Evolutionary conservation across 306 rosid genomes (phyloP).

Genomic region (Mimosa pudica): DNA sequence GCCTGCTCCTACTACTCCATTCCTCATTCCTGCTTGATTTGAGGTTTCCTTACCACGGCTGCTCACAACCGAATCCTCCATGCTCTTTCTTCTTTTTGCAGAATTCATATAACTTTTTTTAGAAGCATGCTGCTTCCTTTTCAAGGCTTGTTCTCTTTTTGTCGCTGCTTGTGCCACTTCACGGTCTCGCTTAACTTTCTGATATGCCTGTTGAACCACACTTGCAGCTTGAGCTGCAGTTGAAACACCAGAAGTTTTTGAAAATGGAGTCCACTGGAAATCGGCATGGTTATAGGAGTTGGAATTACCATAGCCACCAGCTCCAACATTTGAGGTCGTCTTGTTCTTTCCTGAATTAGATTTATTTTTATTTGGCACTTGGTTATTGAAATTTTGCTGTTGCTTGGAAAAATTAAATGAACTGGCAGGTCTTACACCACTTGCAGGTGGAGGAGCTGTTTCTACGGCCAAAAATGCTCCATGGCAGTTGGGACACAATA

Average conservation of each 20-base stretch:
- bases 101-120: conserved; percentile 56
- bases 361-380: conserved; percentile 44
- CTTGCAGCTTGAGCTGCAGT: conserved; percentile 82
- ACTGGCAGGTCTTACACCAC: conserved; percentile 59
- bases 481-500: conserved; percentile 90
- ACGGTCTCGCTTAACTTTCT: conserved; percentile 89
- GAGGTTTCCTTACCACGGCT: conserved; percentile 40
- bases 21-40: conserved; percentile 48
- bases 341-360: conserved; percentile 47
- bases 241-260: conserved; percentile 67
- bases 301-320: conserved; percentile 40
- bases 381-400: conserved; percentile 43
- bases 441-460: conserved; percentile 78
- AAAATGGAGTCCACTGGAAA: conserved; percentile 82
- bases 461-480: conserved; percentile 79
- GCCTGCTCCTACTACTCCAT: conserved; percentile 44
- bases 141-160: conserved; percentile 57
- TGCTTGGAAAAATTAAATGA: conserved; percentile 59
- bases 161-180: conserved; percentile 87
- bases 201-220: conserved; percentile 88
- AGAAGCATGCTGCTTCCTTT: conserved; percentile 62
- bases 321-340: conserved; percentile 51
- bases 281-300: conserved; percentile 43
- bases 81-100: conserved; percentile 67
- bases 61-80: conserved; percentile 50